Evolutionary conservation across 805 yeast species (phyloP).

Genomic region (Candida easanensis): DNA sequence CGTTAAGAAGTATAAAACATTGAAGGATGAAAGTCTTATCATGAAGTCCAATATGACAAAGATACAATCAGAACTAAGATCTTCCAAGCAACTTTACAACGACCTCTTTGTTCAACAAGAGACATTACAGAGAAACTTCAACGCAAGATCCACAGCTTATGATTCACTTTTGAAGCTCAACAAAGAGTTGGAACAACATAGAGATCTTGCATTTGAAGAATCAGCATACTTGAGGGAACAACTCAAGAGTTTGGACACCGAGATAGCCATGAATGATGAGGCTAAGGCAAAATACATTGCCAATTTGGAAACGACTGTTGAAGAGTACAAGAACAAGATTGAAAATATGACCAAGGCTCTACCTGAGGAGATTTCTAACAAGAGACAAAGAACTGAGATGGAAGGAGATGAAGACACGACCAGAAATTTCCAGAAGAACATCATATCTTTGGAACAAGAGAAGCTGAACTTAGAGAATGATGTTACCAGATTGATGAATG

Average conservation of each 20-base stretch:
- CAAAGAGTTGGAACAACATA: constrained; percentile 49
- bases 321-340: constrained; percentile 52
- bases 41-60: constrained; percentile 32
- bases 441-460: constrained; percentile 37
- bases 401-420: constrained; percentile 20
- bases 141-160: constrained; percentile 26
- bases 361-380: constrained; percentile 29
- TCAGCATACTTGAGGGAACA: constrained; percentile 55
- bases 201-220: constrained; percentile 53
- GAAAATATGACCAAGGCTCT: constrained; percentile 35
- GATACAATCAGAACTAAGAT: constrained; percentile 27
- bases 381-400: constrained; percentile 27
- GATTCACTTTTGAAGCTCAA: constrained; percentile 31
- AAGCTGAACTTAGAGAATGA: constrained; percentile 37
- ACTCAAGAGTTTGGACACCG: constrained; percentile 46
- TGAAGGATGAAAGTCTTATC: constrained; percentile 38
- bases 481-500: constrained; percentile 35
- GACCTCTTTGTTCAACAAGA: constrained; percentile 39
- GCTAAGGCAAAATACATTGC: constrained; percentile 22
- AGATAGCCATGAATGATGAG: constrained; percentile 22
- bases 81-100: constrained; percentile 29
- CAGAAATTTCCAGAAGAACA: constrained; percentile 27
- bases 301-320: constrained; percentile 39
- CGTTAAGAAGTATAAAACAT: constrained; percentile 37
- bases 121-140: constrained; percentile 26